These are phyloP conservation scores for Pseudonitzschia delicatissima DNA, from an alignment of 108 stramenopile genomes.

Conservation along the genomic window DNA sequence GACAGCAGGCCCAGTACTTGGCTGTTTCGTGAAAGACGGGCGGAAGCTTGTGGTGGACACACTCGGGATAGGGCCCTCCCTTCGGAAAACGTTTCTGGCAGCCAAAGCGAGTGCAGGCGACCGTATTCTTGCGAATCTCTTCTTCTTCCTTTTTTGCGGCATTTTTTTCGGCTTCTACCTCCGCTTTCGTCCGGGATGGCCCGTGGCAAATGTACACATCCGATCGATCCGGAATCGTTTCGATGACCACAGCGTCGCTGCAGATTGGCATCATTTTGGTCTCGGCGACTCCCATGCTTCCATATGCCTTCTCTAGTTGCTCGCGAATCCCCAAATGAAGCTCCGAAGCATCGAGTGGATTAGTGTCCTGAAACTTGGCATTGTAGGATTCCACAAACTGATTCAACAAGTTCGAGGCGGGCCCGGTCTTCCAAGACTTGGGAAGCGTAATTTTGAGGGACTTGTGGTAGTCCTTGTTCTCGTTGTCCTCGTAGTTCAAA, in stretches of 20 bases:
- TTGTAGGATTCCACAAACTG: slow-evolving; percentile 88
- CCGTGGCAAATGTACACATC: slow-evolving; percentile 79
- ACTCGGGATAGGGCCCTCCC: slow-evolving; percentile 75
- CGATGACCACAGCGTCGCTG: slow-evolving; percentile 69
- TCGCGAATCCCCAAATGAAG: slow-evolving; percentile 63
- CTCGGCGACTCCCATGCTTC: slow-evolving; percentile 21
- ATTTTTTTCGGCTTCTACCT: slow-evolving; percentile 41
- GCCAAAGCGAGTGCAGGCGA: slow-evolving; percentile 83
- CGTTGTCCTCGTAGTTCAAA: slow-evolving; percentile 87
- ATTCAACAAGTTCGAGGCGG: slow-evolving; percentile 64
- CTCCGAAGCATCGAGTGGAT: slow-evolving; percentile 41
- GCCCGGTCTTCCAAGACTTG: slow-evolving; percentile 83
- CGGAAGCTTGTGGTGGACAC: slow-evolving; percentile 84
- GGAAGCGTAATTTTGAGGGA: slow-evolving; percentile 90
- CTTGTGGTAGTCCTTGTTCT: slow-evolving; percentile 65
- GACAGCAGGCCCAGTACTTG: slow-evolving; percentile 97
- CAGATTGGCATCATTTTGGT: slow-evolving; percentile 41
- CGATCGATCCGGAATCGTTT: slow-evolving; percentile 70
- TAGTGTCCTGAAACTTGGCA: slow-evolving; percentile 47
- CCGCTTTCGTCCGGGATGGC: slow-evolving; percentile 44
- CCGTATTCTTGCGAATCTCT: slow-evolving; percentile 46
- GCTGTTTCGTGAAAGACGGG: slow-evolving; percentile 99
- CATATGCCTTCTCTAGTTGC: slow-evolving; percentile 2
- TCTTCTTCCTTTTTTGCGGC: slow-evolving; percentile 33
- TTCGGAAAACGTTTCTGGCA: slow-evolving; percentile 79